Percentiles rank a stretch among this genome's conserved stretches.
Conservation (phyloP, 495 filamentous ascomycete species). For the Penicillium herquei region DNA sequence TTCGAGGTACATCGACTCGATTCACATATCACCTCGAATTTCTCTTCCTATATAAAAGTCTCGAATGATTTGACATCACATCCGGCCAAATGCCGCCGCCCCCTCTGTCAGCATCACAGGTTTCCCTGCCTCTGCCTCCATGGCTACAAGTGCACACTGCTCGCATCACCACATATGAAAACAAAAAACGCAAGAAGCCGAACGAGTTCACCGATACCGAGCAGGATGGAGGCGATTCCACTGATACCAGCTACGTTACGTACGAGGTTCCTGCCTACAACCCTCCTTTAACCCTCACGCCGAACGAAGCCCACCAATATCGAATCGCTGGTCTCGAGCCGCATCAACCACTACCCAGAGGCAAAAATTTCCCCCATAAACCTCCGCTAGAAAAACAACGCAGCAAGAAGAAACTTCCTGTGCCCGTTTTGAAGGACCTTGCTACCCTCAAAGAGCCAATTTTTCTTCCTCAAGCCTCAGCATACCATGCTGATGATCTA, state of each 20-base stretch:
- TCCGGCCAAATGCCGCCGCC: too few species aligned
- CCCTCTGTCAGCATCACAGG: too few species aligned
- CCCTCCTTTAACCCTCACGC: slow-evolving; percentile 36
- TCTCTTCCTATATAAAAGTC: too few species aligned
- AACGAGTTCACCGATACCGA: slow-evolving; percentile 29
- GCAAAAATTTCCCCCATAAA: slow-evolving; percentile 44
- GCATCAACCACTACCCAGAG: slow-evolving; percentile 42
- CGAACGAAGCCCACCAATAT: slow-evolving; percentile 48
- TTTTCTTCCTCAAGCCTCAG: slow-evolving; percentile 36
- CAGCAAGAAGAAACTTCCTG: slow-evolving; percentile 10
- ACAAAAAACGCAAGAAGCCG: slow-evolving; percentile 38
- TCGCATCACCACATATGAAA: slow-evolving; percentile 39
- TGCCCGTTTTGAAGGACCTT: slow-evolving; percentile 21
- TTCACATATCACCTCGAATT: too few species aligned
- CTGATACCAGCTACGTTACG: slow-evolving; percentile 31
- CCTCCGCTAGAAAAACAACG: slow-evolving; percentile 12
- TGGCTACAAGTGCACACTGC: slow-evolving; percentile 37
- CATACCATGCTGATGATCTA: slow-evolving; percentile 32
- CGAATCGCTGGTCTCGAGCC: slow-evolving; percentile 45
- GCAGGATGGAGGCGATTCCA: slow-evolving; percentile 29
- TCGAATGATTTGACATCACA: too few species aligned
- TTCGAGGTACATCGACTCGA: too few species aligned
- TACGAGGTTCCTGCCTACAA: slow-evolving; percentile 22
- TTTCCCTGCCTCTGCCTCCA: slow-evolving; percentile 32
- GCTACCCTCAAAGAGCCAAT: slow-evolving; percentile 30